These are phyloP conservation scores for Tolypocladium amazonense DNA, from an alignment of 2,329 filamentous ascomycete genomes.

Conservation along the genomic window DNA sequence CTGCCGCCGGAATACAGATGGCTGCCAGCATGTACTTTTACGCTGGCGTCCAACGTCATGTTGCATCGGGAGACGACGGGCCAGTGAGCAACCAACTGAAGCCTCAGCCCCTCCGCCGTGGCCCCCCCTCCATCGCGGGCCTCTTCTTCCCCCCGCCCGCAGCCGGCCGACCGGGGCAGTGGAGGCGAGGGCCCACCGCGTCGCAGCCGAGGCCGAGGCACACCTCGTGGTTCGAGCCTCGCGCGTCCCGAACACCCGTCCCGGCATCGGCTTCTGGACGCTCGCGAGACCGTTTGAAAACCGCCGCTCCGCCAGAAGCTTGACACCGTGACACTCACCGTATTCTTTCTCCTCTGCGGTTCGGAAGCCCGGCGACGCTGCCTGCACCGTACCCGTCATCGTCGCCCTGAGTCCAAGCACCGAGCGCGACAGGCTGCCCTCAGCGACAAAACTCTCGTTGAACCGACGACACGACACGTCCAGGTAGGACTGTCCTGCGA, in stretches of 20 bases:
- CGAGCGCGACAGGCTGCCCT: no score
- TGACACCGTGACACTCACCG: not conserved
- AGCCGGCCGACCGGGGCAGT: conserved; percentile 1
- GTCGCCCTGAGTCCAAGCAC: not conserved
- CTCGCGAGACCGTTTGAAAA: not conserved
- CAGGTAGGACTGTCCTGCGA: not conserved
- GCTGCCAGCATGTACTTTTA: not conserved
- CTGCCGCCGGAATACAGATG: not conserved
- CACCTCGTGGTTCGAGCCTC: not conserved
- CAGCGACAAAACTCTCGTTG: not conserved
- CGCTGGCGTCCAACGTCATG: not conserved
- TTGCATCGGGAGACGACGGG: not conserved
- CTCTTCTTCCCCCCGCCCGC: not conserved
- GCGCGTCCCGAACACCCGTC: not conserved
- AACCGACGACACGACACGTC: not conserved
- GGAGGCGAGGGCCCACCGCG: not conserved
- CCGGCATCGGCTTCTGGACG: not conserved
- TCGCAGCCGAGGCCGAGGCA: conserved; percentile 5
- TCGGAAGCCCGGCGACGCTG: not conserved
- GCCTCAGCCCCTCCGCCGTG: no score
- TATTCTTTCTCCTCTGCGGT: not conserved
- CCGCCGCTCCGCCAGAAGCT: not conserved
- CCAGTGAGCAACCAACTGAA: not conserved
- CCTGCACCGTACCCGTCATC: not conserved
- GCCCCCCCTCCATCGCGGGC: not conserved